Percentiles rank a stretch among this genome's conserved stretches.
Evolutionary conservation across 345 rosid genomes (phyloP).

Genomic region (Gossypium ekmanianum): DNA sequence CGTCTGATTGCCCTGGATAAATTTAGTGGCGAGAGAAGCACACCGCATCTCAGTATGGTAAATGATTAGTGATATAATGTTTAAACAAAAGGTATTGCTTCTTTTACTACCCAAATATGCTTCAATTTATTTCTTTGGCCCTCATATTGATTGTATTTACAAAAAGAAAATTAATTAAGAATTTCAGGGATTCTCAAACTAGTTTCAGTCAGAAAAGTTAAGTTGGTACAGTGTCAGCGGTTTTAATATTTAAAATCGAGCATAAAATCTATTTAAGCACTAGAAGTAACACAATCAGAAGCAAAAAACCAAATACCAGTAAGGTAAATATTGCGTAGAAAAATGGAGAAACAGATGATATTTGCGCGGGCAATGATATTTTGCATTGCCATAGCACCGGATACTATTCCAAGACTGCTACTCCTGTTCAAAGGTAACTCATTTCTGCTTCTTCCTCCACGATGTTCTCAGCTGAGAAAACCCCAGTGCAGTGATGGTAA

Average conservation of each 20-base stretch:
- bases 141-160: background rate
- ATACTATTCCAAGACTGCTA: background rate
- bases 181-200: background rate
- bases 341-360: background rate
- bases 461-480: slow-evolving; percentile 31
- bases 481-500: slow-evolving; percentile 32
- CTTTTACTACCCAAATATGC: no score
- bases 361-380: background rate
- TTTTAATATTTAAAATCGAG: background rate
- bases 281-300: background rate
- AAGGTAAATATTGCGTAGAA: background rate
- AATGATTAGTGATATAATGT: no score
- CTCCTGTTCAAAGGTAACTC: background rate
- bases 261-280: background rate
- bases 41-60: no score
- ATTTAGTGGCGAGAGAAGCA: no score
- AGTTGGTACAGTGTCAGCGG: background rate
- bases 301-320: background rate
- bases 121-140: background rate
- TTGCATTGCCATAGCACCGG: background rate
- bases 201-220: background rate
- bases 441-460: slow-evolving; percentile 32
- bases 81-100: no score
- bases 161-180: background rate
- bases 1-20: no score